Base-by-base conservation (phyloP, 2,329 filamentous ascomycete genomes). In the Didymella segeticola region DNA sequence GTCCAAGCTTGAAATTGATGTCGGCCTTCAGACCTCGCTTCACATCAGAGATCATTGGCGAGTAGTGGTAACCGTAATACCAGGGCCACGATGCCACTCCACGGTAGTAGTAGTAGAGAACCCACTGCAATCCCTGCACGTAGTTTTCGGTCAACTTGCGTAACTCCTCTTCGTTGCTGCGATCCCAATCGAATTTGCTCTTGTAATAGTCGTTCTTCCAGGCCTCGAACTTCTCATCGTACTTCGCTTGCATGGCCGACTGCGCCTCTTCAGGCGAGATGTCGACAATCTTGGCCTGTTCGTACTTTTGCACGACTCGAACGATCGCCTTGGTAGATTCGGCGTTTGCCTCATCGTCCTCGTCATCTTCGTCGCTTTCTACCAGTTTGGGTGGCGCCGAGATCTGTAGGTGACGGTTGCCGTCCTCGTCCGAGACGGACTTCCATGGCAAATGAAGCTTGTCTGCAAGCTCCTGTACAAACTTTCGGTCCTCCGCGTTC, bases 1-100 rank as follows among this genome's bases (percentile, higher is more conserved):
- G 92, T 10, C 96, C 95, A 57, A 98, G 87, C 64, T 89, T 88
- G 81, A 99, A 99, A 68, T 96, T 87, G 71, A 97, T 86, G 72
- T 98, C 85, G 1, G 93, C 95, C 41, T 86, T 85, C 42, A 99
- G 79, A 20, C 95, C 95, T 74, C 90, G 93, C 72, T 88, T 88
- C 62, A 99, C 91, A 77, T 99, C 95, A 12, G 91, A 96, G 52
- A 97, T 99, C 85, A 98, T 91, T 1, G 95, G 95, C 9, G 96
- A 90, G 75, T 99, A 99, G 77, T 99, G 96, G 75, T 96, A 99
- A 56, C 83, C 82, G 76, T 97, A 99, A 78, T 90, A 99, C 95
- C 95, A 99, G 12, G 95, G 92, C 95, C 95, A 99, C 11, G 93
- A 98, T 14, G 91, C 95, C 56, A 99, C 95, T 58, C 95, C 95